phyloP scores from a whole-genome alignment of 2,329 filamentous ascomycete species.

The Acephala macrosclerotiorum region DNA sequence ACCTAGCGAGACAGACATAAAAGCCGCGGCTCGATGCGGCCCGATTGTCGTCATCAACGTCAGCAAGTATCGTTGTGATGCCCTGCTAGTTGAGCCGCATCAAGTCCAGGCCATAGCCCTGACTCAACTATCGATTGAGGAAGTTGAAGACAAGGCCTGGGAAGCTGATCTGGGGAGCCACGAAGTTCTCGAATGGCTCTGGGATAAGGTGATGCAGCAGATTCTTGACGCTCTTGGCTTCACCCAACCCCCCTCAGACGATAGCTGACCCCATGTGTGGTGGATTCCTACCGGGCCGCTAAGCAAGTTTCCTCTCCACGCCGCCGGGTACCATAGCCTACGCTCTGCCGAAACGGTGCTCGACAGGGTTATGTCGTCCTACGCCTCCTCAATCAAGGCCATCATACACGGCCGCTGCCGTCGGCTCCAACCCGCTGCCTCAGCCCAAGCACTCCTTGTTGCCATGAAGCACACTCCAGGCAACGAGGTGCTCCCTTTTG shows the following conservation, averaged over 20 bases:
- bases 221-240: conserved; percentile 40
- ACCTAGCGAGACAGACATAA: conserved; percentile 33
- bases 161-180: too few species aligned
- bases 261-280: conserved; percentile 43
- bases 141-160: conserved; percentile 11
- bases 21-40: conserved; percentile 34
- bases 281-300: conserved; percentile 47
- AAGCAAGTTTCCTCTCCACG: conserved; percentile 44
- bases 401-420: conserved; percentile 40
- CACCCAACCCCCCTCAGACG: conserved; percentile 15
- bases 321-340: conserved; percentile 44
- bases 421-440: not conserved
- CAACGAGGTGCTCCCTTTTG: conserved; percentile 31
- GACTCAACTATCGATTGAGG: conserved; percentile 11
- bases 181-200: conserved; percentile 47
- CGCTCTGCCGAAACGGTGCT: conserved; percentile 39
- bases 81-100: conserved; percentile 39
- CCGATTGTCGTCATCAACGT: conserved; percentile 45
- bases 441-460: conserved; percentile 42
- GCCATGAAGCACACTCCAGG: conserved; percentile 43
- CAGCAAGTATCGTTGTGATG: conserved; percentile 43
- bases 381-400: conserved; percentile 46
- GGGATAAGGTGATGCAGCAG: conserved; percentile 40
- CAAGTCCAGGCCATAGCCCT: conserved; percentile 30
- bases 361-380: conserved; percentile 50